Percentiles rank a stretch among this genome's conserved stretches.
Evolutionary conservation across 2,329 filamentous ascomycete species (phyloP).

Genomic region (Fusarium tuaranense): DNA sequence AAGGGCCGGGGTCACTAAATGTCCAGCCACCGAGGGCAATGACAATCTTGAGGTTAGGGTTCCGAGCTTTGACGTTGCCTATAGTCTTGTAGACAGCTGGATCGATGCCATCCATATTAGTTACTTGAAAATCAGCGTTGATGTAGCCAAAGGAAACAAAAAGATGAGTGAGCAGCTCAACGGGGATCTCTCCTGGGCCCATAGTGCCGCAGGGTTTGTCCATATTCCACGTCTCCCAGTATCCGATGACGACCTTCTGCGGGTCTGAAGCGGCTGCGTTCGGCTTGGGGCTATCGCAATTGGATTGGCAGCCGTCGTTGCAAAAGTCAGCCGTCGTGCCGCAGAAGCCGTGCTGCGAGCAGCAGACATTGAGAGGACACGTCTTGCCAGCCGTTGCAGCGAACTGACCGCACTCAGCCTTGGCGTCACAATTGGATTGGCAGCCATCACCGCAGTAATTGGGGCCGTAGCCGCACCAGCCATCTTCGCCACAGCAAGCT

Average conservation of each 20-base stretch:
- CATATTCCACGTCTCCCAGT: background rate
- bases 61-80: background rate
- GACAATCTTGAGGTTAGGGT: background rate
- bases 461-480: background rate
- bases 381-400: background rate
- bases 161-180: background rate
- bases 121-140: background rate
- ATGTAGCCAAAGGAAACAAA: background rate
- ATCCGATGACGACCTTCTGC: background rate
- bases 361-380: background rate
- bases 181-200: background rate
- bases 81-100: background rate
- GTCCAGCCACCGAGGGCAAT: background rate
- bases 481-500: background rate
- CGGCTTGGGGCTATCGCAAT: background rate
- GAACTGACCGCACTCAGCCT: background rate
- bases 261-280: background rate
- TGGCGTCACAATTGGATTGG: background rate
- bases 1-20: background rate
- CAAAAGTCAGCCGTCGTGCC: background rate
- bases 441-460: background rate
- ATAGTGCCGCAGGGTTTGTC: background rate
- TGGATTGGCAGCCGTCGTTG: background rate
- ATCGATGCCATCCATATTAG: background rate
- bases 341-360: background rate